Base-by-base conservation (phyloP, 208 protist genomes). In the Perkinsela sp. region DNA sequence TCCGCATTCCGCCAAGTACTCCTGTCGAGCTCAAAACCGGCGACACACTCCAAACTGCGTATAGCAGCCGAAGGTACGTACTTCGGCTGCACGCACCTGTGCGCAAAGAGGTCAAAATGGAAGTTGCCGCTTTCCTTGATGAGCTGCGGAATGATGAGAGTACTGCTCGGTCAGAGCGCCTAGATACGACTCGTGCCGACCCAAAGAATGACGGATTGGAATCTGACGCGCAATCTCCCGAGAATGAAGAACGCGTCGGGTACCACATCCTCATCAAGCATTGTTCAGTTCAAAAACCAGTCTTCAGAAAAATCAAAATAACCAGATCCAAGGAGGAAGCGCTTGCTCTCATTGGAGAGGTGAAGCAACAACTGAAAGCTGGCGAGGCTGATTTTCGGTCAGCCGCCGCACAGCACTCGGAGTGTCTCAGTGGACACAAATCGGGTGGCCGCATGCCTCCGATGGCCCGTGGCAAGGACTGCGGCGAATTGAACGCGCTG, bases 61-160 rank as follows among this genome's bases (percentile, higher is more conserved):
- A 76, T 73, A 90, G 84, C 74, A 78, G 74, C 15, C 80, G 87
- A 6, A 72, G 74, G 22, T 92, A 90, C 70, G 78, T 86, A 65
- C 40, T 92, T 68, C 70, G 75, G n/a, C 28, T 69, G 0, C 32
- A 66, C 68, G 68, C 30, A 13, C 29, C 68, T 2, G 6, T 28
- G 13, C 28, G 22, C 32, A 69, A 31, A 16, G 30, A 48, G 67
- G 32, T 28, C 13, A 30, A 69, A 69, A 69, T 48, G 22, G n/a
- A 32, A 28, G 30, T 31, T 28, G 68, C 68, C 6, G 68, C 32
- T n/a, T 69, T 69, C 32, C 67, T 30, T 16, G 29, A 32, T 13
- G 66, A 68, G 66, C 66, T 30, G 15, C 13, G 29, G 22, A n/a
- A 28, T 13, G 68, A 69, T 28, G 28, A 66, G 2, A 40, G 16